phyloP scores from a whole-genome alignment of 169 alveolate species.

The Eimeria necatrix region DNA sequence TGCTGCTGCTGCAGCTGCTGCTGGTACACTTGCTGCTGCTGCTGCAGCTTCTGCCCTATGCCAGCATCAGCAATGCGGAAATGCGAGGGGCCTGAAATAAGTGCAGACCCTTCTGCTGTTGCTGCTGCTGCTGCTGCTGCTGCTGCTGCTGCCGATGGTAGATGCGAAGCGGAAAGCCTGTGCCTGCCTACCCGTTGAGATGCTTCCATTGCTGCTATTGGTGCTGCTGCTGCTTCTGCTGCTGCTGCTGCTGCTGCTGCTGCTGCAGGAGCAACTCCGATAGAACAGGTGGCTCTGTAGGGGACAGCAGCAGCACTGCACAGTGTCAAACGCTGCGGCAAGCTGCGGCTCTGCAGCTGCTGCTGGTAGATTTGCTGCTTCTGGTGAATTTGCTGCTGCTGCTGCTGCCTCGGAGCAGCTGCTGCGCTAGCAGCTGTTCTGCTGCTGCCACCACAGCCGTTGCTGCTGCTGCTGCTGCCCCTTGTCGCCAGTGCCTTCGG shows the following conservation, averaged over 20 bases:
- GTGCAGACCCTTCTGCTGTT: not conserved
- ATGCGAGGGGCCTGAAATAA: not conserved
- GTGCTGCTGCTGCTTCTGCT: constrained; percentile 46
- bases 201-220: not conserved
- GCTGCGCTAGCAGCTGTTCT: not conserved
- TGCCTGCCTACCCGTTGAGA: not conserved
- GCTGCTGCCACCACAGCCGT: constrained; percentile 2
- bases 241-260: constrained; percentile 38
- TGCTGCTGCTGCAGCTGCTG: constrained; percentile 59
- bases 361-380: constrained; percentile 14
- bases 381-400: constrained; percentile 1
- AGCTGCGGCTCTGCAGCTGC: constrained; percentile 28
- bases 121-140: constrained; percentile 68
- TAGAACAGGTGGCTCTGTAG: not conserved
- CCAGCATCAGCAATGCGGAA: not conserved
- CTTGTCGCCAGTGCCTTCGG: not conserved
- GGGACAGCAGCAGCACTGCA: not conserved
- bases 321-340: not conserved
- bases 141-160: constrained; percentile 20
- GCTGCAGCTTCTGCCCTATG: not conserved
- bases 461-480: constrained; percentile 44
- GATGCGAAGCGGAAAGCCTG: not conserved
- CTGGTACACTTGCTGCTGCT: not conserved
- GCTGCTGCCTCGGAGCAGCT: not conserved
- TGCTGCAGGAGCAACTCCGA: not conserved